Base-by-base conservation (phyloP, 768 basidiomycete genomes). In the Pleurotus salmoneostramineus region DNA sequence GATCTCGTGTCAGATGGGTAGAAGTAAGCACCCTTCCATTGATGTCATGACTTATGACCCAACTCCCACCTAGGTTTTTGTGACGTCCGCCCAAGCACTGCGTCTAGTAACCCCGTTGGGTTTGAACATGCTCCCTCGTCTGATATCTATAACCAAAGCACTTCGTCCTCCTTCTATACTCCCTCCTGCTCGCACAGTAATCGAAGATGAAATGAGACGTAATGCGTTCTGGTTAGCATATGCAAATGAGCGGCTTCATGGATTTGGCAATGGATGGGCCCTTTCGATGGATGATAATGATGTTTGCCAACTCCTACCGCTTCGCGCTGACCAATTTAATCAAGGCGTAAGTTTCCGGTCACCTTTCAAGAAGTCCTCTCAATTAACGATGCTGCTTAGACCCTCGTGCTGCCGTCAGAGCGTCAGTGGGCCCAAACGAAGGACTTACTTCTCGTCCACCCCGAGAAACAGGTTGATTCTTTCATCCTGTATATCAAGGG, bases 141-240 rank as follows among this genome's bases (percentile, higher is more conserved):
- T 88, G 66, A 80, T 83, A 64, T 80, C 83, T 0, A 83, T 89
- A 54, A 76, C 84, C n/a, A 82, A 83, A 49, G 75, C 78, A 2
- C 74, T 78, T 33, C 74, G 83, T 37, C 77, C 83, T 0, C 71
- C 82, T n/a, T 82, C 87, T 5, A 79, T 90, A 52, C 66, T 90
- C 12, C 74, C 78, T 0, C 75, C 83, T 3, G 82, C 88, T n/a
- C 74, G 76, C 45, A 84, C 79, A 34, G 78, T 83, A 1, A 72
- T 85, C 5, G 89, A 91, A 67, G 87, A 87, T 35, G 90, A 91
- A 68, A 82, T 74, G 42, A 77, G 90, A 50, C 76, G 88, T 56
- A 91, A 91, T 63, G 76, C 82, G 1, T 89, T 90, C 64, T 92
- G 89, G 83, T 64, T 88, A 47, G 83, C 87, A 6, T 91, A 90